Conservation (phyloP, 768 basidiomycete species). For the Auriculariales sp. region DNA sequence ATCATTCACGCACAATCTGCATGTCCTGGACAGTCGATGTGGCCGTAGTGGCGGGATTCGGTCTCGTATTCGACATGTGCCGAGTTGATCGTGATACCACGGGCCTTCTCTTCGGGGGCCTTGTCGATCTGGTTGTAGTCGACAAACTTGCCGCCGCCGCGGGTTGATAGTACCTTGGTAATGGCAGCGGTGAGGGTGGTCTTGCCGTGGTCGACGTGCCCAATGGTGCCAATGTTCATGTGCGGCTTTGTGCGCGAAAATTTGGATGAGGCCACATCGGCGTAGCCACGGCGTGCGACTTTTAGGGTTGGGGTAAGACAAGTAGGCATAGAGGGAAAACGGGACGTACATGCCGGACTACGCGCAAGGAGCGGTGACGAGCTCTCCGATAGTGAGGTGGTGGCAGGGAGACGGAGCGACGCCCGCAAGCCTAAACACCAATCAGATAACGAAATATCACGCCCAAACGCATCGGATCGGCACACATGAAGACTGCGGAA, state of each 20-base stretch:
- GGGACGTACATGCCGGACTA: not conserved
- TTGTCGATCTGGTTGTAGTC: conserved; percentile 98
- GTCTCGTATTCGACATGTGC: conserved; percentile 99
- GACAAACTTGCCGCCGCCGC: conserved; percentile 70
- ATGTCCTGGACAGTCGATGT: conserved; percentile 96
- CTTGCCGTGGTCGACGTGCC: conserved; percentile 98
- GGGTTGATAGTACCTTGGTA: conserved; percentile 76
- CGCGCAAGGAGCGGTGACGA: conserved; percentile 7
- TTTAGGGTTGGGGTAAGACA: not conserved
- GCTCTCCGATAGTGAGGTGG: not conserved
- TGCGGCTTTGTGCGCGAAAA: conserved; percentile 73
- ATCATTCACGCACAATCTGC: conserved; percentile 59
- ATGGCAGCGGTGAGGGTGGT: conserved; percentile 93
- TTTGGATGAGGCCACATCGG: conserved; percentile 36
- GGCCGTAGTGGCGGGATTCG: conserved; percentile 76
- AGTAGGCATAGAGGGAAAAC: not conserved
- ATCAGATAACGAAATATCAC: no score
- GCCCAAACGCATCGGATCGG: no score
- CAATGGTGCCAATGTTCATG: conserved; percentile 93
- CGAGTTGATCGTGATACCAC: conserved; percentile 98
- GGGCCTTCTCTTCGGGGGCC: conserved; percentile 97
- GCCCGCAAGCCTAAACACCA: not conserved
- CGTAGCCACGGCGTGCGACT: conserved; percentile 58
- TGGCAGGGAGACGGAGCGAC: conserved; percentile 5
- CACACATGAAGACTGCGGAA: not conserved